A percentile compares a stretch with the other conserved stretches of the same genome.
These are phyloP conservation scores for Gracilaria domingensis DNA, from an alignment of 23 red algal genomes.

Conservation along the genomic window DNA sequence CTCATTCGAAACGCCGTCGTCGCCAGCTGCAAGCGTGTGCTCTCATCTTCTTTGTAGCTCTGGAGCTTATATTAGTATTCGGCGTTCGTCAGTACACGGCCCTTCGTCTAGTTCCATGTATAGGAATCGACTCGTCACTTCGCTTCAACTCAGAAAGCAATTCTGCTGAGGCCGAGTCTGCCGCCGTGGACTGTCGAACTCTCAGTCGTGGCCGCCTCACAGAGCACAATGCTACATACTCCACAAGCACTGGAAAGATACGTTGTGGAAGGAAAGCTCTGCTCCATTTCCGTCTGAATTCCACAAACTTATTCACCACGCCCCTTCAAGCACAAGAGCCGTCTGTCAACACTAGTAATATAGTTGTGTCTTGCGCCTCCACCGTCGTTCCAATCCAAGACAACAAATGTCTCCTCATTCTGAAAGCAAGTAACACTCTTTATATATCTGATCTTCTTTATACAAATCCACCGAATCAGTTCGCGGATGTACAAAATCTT, in stretches of 20 bases:
- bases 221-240: conserved; percentile 7
- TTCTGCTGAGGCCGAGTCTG: conserved; percentile 14
- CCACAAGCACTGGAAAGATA: neutral
- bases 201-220: conserved; percentile 12
- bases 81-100: neutral
- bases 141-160: neutral
- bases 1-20: conserved; percentile 10
- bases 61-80: conserved; percentile 6
- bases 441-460: conserved; percentile 21
- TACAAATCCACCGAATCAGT: neutral
- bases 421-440: neutral
- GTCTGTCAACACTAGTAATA: neutral
- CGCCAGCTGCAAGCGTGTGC: neutral
- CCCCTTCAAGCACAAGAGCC: neutral
- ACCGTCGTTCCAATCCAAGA: neutral
- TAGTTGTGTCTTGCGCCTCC: neutral
- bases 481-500: neutral
- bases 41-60: conserved; percentile 14
- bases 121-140: neutral
- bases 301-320: neutral
- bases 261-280: neutral
- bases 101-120: neutral
- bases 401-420: conserved; percentile 30
- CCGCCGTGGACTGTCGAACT: neutral
- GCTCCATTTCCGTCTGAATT: neutral